Conservation (phyloP, 257 asterid species). For the Gardenia jasminoides region DNA sequence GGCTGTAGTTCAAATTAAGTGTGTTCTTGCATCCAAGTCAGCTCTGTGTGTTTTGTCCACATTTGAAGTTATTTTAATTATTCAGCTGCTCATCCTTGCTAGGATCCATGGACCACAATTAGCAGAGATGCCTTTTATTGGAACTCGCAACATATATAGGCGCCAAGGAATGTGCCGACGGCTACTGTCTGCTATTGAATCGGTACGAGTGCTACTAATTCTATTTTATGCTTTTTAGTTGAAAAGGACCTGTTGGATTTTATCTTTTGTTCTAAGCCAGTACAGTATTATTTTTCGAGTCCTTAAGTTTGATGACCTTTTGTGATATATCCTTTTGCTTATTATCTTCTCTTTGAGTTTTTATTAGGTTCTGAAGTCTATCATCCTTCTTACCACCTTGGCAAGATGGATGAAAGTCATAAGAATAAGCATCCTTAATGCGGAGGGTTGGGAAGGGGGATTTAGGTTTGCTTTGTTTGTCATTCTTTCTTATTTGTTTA, state of each 20-base stretch:
- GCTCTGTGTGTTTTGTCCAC: background rate
- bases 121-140: constrained; percentile 99
- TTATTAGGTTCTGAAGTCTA: background rate
- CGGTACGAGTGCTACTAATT: constrained; percentile 37
- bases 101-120: constrained; percentile 86
- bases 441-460: background rate
- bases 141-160: constrained; percentile 82
- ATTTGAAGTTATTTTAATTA: background rate
- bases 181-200: constrained; percentile 76
- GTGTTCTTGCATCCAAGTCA: background rate
- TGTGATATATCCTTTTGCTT: too few species aligned
- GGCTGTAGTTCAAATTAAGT: background rate
- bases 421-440: background rate
- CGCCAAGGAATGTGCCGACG: constrained; percentile 99
- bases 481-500: background rate
- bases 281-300: background rate
- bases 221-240: background rate
- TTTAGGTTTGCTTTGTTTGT: background rate
- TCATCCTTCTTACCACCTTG: background rate
- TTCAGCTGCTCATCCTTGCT: constrained; percentile 17
- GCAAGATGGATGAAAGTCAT: background rate
- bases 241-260: background rate
- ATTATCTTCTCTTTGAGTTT: too few species aligned
- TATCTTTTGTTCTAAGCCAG: background rate
- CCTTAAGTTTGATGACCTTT: background rate